Evolutionary conservation across 2,329 filamentous ascomycete species (phyloP).

Genomic region (Alternaria arborescens): DNA sequence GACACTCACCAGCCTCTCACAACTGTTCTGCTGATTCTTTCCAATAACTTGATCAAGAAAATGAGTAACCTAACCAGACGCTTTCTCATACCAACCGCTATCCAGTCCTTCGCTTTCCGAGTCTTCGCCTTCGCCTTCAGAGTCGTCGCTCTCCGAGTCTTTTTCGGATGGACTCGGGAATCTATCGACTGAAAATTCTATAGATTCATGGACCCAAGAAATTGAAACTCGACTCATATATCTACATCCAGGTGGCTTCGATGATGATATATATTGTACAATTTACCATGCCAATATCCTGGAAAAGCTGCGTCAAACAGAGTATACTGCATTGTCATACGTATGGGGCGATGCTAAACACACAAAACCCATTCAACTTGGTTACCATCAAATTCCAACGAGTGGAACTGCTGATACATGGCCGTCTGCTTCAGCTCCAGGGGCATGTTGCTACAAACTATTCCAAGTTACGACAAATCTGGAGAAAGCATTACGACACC

Average conservation of each 20-base stretch:
- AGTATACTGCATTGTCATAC: not conserved
- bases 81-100: not conserved
- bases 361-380: not conserved
- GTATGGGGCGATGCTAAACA: not conserved
- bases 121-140: too few species aligned
- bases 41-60: not conserved
- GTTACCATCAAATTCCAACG: not conserved
- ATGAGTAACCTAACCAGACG: not conserved
- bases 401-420: not conserved
- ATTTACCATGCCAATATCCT: not conserved
- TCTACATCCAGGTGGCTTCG: not conserved
- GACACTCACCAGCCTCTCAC: not conserved
- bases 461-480: not conserved
- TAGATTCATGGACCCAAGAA: too few species aligned
- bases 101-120: too few species aligned
- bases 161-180: too few species aligned
- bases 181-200: too few species aligned
- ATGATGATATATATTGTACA: not conserved
- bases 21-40: too few species aligned
- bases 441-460: not conserved
- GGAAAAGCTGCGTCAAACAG: not conserved
- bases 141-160: too few species aligned
- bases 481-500: not conserved
- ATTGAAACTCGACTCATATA: not conserved
- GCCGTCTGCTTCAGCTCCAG: too few species aligned